Percentiles rank a stretch among this genome's conserved stretches.
Evolutionary conservation across 805 yeast species (phyloP).

Genomic region (Wickerhamiella domercqiae): DNA sequence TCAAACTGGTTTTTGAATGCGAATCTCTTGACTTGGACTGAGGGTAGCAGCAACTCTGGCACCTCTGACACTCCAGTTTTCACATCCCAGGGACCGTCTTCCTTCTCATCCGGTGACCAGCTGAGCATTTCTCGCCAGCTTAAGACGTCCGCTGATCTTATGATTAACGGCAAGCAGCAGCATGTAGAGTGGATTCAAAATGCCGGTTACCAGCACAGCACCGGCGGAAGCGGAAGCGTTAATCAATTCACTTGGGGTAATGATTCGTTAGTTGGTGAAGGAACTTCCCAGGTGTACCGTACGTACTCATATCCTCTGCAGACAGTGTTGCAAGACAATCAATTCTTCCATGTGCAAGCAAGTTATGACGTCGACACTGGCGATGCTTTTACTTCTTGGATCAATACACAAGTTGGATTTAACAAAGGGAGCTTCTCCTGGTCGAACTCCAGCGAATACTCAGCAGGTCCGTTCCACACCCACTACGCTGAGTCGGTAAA

Average conservation of each 20-base stretch:
- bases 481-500: slow-evolving; percentile 12
- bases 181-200: slow-evolving; percentile 12
- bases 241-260: slow-evolving; percentile 11
- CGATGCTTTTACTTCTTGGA: slow-evolving; percentile 10
- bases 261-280: slow-evolving; percentile 8
- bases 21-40: slow-evolving; percentile 22
- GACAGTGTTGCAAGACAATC: slow-evolving; percentile 3
- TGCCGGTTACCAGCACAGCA: slow-evolving; percentile 10
- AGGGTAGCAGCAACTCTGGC: slow-evolving; percentile 14
- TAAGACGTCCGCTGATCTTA: slow-evolving; percentile 10
- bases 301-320: slow-evolving; percentile 11
- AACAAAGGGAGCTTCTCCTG: slow-evolving; percentile 5
- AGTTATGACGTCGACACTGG: slow-evolving; percentile 5
- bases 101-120: not conserved
- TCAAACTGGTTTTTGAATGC: slow-evolving; percentile 23
- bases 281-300: not conserved
- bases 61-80: slow-evolving; percentile 3
- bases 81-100: not conserved
- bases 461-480: slow-evolving; percentile 7
- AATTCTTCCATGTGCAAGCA: slow-evolving; percentile 12
- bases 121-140: slow-evolving; percentile 6
- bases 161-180: slow-evolving; percentile 12
- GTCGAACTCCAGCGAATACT: slow-evolving; percentile 8
- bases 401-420: slow-evolving; percentile 11
- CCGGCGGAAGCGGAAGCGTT: slow-evolving; percentile 4